Evolutionary conservation across 2,329 filamentous ascomycete genomes (phyloP).

Genomic region (Trichoderma sp.): DNA sequence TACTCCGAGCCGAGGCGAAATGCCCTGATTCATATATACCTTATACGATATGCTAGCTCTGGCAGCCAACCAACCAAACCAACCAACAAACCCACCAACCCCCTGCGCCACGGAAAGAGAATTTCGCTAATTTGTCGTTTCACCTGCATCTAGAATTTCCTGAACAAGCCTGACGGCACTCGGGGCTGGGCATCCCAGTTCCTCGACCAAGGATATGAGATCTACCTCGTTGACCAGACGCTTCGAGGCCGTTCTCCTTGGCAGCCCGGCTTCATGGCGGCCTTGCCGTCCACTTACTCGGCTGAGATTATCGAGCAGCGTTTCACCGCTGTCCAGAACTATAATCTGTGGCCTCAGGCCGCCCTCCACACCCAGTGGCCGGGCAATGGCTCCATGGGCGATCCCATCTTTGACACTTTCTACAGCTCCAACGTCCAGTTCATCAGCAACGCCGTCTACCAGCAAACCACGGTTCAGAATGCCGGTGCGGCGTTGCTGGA

Average conservation of each 20-base stretch:
- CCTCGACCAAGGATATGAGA: conserved; percentile 42
- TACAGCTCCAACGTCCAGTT: conserved; percentile 41
- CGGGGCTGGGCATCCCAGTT: conserved; percentile 49
- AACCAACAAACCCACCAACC: background rate
- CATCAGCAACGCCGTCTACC: conserved; percentile 31
- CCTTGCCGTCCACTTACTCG: conserved; percentile 28
- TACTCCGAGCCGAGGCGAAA: background rate
- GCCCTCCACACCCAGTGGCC: conserved; percentile 43
- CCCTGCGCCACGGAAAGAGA: background rate
- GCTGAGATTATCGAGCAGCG: conserved; percentile 36
- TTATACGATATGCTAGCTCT: background rate
- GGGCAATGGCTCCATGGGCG: conserved; percentile 38
- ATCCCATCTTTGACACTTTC: conserved; percentile 40
- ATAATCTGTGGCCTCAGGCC: conserved; percentile 40
- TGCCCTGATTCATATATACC: background rate
- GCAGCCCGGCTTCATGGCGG: conserved; percentile 29
- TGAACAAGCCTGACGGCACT: conserved; percentile 32
- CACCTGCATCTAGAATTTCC: conserved; percentile 37
- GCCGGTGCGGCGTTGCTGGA: conserved; percentile 44
- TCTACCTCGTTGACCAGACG: conserved; percentile 47
- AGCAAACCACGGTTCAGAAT: conserved; percentile 37
- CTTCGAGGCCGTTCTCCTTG: conserved; percentile 45
- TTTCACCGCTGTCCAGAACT: conserved; percentile 37
- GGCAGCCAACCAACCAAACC: background rate
- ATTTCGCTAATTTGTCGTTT: background rate